Percentiles rank a stretch among this genome's conserved stretches.
phyloP scores from a whole-genome alignment of 805 yeast genomes.

The Candida pseudoglaebosa region DNA sequence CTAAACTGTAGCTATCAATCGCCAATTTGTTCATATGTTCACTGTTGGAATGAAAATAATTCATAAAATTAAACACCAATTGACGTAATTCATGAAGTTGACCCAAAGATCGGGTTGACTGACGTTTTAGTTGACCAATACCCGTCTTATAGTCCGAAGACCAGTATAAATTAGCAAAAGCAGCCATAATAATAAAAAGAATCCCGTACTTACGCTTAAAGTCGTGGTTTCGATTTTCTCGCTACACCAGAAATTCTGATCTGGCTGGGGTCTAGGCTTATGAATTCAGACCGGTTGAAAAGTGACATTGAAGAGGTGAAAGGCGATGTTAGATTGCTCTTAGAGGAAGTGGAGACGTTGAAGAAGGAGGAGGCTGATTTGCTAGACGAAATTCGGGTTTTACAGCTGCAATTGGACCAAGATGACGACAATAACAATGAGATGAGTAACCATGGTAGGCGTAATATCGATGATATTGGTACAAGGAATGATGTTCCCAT shows the following conservation, averaged over 20 bases:
- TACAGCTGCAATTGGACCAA: slow-evolving; percentile 8
- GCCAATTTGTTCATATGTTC: slow-evolving; percentile 28
- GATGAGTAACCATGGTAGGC: no score
- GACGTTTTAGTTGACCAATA: slow-evolving; percentile 26
- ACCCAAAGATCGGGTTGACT: slow-evolving; percentile 27
- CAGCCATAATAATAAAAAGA: neutral
- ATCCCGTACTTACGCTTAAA: no score
- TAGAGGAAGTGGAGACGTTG: slow-evolving; percentile 15
- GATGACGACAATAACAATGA: neutral
- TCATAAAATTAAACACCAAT: slow-evolving; percentile 34
- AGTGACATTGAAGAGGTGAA: slow-evolving; percentile 15
- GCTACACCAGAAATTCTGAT: no score
- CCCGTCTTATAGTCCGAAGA: slow-evolving; percentile 38
- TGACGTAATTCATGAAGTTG: slow-evolving; percentile 40
- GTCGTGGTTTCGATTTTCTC: no score
- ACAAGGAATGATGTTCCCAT: no score
- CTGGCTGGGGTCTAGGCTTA: no score
- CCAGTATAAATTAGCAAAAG: slow-evolving; percentile 38
- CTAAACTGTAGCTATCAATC: slow-evolving; percentile 11
- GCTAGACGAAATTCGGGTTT: slow-evolving; percentile 9
- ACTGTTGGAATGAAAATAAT: slow-evolving; percentile 31
- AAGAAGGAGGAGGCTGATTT: slow-evolving; percentile 10
- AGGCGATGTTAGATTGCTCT: slow-evolving; percentile 18
- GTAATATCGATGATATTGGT: no score
- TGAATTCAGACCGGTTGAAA: neutral